phyloP scores from a whole-genome alignment of 768 basidiomycete species.

The Termitomyces heimii region DNA sequence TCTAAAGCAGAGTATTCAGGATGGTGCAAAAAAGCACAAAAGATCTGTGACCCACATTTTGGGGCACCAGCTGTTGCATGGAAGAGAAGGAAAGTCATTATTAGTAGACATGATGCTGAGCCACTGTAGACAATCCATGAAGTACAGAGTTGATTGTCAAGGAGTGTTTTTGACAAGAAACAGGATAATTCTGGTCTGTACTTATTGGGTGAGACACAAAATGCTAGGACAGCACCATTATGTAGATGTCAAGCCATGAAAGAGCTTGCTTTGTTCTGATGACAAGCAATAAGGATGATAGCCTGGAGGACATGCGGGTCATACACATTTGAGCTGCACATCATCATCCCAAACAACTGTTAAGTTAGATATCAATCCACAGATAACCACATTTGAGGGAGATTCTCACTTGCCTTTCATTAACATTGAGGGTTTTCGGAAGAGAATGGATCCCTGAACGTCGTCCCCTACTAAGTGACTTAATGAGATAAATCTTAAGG shows the following conservation, averaged over 20 bases:
- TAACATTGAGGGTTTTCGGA: slow-evolving; percentile 47
- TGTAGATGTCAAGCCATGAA: neutral
- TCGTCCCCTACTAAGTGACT: neutral
- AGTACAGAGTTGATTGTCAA: slow-evolving; percentile 20
- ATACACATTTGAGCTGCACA: slow-evolving; percentile 51
- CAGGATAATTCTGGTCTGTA: neutral
- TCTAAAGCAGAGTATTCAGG: neutral
- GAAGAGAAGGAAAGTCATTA: neutral
- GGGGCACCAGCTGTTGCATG: neutral
- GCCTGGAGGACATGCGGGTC: slow-evolving; percentile 60
- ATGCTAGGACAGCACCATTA: too few species aligned
- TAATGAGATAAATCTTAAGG: neutral
- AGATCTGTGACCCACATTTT: neutral
- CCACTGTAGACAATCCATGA: neutral
- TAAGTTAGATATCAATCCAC: neutral
- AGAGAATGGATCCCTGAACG: slow-evolving; percentile 48
- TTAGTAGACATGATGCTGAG: neutral
- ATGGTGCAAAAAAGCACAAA: too few species aligned
- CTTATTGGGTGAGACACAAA: too few species aligned
- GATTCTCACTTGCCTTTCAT: slow-evolving; percentile 71
- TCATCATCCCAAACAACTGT: slow-evolving; percentile 84
- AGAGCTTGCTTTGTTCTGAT: neutral
- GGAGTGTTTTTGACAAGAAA: slow-evolving; percentile 19
- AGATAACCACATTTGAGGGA: neutral
- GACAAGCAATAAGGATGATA: slow-evolving; percentile 14